A percentile compares a stretch with the other conserved stretches of the same genome.
phyloP scores from a whole-genome alignment of 345 rosid species.

The Eutrema japonicum region DNA sequence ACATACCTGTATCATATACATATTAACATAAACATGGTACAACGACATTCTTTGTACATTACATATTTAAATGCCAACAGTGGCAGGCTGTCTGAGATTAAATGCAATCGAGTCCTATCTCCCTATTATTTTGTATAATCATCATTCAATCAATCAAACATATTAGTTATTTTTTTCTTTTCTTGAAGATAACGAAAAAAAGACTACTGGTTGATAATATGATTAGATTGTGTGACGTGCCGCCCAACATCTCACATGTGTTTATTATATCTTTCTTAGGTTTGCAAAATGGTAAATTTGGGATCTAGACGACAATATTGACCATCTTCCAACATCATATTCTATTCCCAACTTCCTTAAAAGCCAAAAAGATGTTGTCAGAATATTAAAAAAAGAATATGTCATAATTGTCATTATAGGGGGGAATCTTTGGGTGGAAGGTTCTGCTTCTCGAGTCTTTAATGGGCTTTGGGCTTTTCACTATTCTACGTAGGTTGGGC shows the following conservation, averaged over 20 bases:
- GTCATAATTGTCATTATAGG: background rate
- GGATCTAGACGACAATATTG: constrained; percentile 41
- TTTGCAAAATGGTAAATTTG: constrained; percentile 24
- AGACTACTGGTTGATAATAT: background rate
- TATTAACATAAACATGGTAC: background rate
- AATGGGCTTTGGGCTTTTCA: constrained; percentile 24
- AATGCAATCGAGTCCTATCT: background rate
- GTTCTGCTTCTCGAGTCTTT: background rate
- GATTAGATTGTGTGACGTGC: constrained; percentile 19
- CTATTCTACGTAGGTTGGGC: background rate
- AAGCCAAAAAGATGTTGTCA: constrained; percentile 34
- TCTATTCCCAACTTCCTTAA: constrained; percentile 3
- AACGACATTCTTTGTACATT: constrained; percentile 1
- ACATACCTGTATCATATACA: background rate
- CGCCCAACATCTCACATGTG: constrained; percentile 39
- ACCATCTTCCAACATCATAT: constrained; percentile 15
- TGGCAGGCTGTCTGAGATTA: constrained; percentile 9
- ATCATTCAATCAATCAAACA: background rate
- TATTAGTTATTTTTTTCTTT: background rate
- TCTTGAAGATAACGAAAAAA: background rate
- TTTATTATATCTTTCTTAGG: constrained; percentile 30
- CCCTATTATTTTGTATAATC: constrained; percentile 14
- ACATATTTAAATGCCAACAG: background rate
- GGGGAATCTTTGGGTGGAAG: constrained; percentile 1
- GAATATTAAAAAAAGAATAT: constrained; percentile 17